Conservation (phyloP, 164 flowering plant species). For the Piper betle region DNA sequence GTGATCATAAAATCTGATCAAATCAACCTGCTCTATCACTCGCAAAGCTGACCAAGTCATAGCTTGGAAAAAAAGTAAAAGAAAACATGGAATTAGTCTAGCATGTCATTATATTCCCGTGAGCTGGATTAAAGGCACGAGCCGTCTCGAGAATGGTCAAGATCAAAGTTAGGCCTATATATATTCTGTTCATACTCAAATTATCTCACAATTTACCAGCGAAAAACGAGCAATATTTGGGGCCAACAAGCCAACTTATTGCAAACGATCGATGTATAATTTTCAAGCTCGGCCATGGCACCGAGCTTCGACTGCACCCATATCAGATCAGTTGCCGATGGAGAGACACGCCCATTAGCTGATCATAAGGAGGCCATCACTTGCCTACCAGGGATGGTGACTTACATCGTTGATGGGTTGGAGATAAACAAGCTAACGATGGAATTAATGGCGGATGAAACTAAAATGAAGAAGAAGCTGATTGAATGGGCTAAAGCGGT, state of each 20-base stretch:
- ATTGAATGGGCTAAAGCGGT: conserved; percentile 1
- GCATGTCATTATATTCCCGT: not conserved
- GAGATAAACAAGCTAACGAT: not conserved
- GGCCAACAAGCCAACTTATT: not conserved
- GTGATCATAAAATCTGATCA: too few species aligned
- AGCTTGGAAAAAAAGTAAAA: not conserved
- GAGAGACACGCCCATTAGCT: not conserved
- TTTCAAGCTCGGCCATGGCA: not conserved
- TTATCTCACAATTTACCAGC: not conserved
- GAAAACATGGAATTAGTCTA: too few species aligned
- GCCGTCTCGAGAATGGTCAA: not conserved
- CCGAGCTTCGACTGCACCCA: not conserved
- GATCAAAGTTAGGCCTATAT: not conserved
- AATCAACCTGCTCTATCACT: too few species aligned
- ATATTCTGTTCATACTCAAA: not conserved
- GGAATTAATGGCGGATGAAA: not conserved
- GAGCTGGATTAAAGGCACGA: not conserved
- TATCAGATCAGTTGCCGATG: not conserved
- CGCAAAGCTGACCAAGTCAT: not conserved
- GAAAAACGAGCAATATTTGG: not conserved
- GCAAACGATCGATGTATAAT: not conserved
- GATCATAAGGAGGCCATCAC: not conserved
- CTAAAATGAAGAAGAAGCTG: not conserved
- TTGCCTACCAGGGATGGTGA: not conserved
- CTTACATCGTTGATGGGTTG: not conserved